phyloP scores from a whole-genome alignment of 257 asterid species.

The Vinca minor region DNA sequence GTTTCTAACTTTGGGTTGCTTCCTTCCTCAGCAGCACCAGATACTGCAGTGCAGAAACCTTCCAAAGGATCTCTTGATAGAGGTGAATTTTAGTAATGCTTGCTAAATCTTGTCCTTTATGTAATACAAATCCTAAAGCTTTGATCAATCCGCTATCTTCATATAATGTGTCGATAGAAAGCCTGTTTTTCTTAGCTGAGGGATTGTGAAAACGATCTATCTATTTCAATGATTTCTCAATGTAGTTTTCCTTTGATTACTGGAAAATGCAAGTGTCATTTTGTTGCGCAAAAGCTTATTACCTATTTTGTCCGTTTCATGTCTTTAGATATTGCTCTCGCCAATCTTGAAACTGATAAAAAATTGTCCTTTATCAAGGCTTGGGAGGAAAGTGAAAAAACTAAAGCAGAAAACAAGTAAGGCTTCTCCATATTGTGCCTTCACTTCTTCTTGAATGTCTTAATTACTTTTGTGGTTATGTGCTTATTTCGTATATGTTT shows the following conservation, averaged over 20 bases:
- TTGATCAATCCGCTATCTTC: slow-evolving; percentile 3
- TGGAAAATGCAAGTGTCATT: no score
- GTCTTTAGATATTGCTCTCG: slow-evolving; percentile 61
- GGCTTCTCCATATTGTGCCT: slow-evolving; percentile 1
- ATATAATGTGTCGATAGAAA: neutral
- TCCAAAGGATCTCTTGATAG: slow-evolving; percentile 63
- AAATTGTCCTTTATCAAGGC: slow-evolving; percentile 58
- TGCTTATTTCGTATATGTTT: no score
- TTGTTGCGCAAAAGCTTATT: neutral
- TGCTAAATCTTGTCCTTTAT: neutral
- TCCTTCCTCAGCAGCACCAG: slow-evolving; percentile 35
- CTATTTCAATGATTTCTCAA: no score
- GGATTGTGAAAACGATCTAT: neutral
- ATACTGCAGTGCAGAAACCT: slow-evolving; percentile 32
- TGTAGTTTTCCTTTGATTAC: no score
- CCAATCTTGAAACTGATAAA: slow-evolving; percentile 61
- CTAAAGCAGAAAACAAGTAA: slow-evolving; percentile 76
- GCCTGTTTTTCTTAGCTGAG: neutral
- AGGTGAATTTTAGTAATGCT: no score
- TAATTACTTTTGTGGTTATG: no score
- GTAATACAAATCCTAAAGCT: slow-evolving; percentile 4
- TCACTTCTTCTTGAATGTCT: neutral
- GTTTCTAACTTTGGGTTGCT: neutral
- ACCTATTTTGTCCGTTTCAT: slow-evolving; percentile 12
- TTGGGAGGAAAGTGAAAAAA: slow-evolving; percentile 76